A percentile compares a stretch with the other conserved stretches of the same genome.
Evolutionary conservation across 495 filamentous ascomycete species (phyloP).

Genomic region (Melanomma pulvis-pyrius): DNA sequence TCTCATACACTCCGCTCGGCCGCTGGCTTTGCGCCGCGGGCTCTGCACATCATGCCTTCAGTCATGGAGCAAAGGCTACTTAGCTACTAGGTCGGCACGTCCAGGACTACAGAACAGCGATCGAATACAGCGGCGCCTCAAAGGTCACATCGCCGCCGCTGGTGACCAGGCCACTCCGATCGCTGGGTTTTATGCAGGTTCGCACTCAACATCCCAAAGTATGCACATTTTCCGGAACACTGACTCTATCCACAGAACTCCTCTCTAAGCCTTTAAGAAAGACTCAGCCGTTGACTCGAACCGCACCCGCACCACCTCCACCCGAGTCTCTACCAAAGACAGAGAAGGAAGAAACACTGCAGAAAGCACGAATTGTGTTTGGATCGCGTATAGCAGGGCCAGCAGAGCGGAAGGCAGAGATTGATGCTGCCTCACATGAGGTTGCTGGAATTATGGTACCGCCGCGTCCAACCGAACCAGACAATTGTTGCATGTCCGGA

Average conservation of each 20-base stretch:
- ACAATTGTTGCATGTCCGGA: constrained; percentile 99
- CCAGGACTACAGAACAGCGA: constrained; percentile 35
- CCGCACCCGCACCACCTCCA: constrained; percentile 46
- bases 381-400: constrained; percentile 73
- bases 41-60: constrained; percentile 21
- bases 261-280: constrained; percentile 49
- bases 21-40: constrained; percentile 24
- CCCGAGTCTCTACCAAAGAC: constrained; percentile 39
- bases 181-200: constrained; percentile 39
- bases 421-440: constrained; percentile 58
- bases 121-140: constrained; percentile 33
- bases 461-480: constrained; percentile 82
- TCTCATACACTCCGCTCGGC: constrained; percentile 1
- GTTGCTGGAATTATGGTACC: constrained; percentile 82
- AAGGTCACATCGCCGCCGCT: constrained; percentile 33
- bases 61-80: background rate
- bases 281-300: constrained; percentile 47
- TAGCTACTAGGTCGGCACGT: background rate
- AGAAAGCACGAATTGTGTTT: constrained; percentile 70
- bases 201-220: background rate
- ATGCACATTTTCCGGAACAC: background rate
- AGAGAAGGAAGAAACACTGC: constrained; percentile 43
- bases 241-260: constrained; percentile 39
- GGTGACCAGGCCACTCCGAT: constrained; percentile 38
- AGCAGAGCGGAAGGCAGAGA: constrained; percentile 63